Evolutionary conservation across 352 stramenopile genomes (phyloP), one percentile per base, ranked within the genome.

Genomic region (Phytophthora hybrid): DNA sequence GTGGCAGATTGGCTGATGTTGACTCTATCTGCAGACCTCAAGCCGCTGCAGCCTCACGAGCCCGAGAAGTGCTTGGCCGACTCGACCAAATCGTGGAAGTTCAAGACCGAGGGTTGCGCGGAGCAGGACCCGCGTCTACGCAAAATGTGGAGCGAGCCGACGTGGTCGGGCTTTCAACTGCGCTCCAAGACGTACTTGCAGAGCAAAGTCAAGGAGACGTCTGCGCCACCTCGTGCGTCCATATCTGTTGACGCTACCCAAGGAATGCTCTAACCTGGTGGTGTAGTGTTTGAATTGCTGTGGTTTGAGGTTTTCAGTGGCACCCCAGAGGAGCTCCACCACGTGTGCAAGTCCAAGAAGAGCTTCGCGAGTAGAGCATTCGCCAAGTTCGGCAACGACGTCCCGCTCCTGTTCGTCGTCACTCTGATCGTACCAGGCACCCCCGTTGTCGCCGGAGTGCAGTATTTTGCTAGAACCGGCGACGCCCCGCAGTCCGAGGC

Each of bases 271-370:
- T 41, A 26, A 39, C 53, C 13, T n/a, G 2, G 19, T 61, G 55
- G 18, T 34, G 9, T 57, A 95, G 88, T 94, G 61, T 93, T 93
- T 59, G 89, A 94, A 59, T 77, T 96, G 37, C 63, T 96, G 49
- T 96, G 89, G 89, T 92, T 96, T 57, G 89, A 96, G 58, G 67
- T 92, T 34, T 92, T 96, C 60, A 85, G 81, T 58, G 87, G 89
- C 49, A 82, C 91, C 21, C 77, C 89, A 44, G 76, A 86, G 13
- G 82, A 92, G 29, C 71, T 96, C 32, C 74, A 93, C 29, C 84
- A 94, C 66, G 82, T 94, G 16, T 85, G 71, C 10, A 77, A 88
- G 64, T 88, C 80, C 54, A 85, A 80, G 29, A 91, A 93, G 70
- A 93, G 85, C 56, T 93, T 94, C 64, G 80, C 81, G 6, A 78